Evolutionary conservation across 78 protist genomes (phyloP), one percentile per base, ranked within the genome.

Genomic region (Emiliania huxleyi): DNA sequence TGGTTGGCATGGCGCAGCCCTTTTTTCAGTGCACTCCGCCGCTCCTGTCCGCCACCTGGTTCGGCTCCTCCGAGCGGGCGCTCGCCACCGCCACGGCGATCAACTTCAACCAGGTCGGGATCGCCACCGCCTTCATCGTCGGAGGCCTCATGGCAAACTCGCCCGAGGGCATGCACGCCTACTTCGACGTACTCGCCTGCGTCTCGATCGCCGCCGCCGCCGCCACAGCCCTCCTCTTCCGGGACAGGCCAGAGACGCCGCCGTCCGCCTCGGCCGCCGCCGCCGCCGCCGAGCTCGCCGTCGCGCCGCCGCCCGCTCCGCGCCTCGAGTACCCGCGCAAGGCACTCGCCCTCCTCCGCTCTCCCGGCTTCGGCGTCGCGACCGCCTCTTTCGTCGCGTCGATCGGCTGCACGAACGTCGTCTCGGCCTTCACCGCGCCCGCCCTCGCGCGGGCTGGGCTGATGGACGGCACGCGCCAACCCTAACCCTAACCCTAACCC

Each of bases 21-120:
- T 87, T 87, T 18, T 87, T 87, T 73, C 91, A 87, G 71, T 87
- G 91, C 91, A 4, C 91, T 33, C 91, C 91, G 8, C 91, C 91
- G 62, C 71, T 52, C 40, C 69, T 87, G 26, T 87, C 91, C 29
- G 91, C 91, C 40, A 87, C 91, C 29, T 87, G 91, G 91, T 87
- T 87, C 71, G 91, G 91, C 2, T 48, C 29, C n/a, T 21, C 19
- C 0, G 91, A 87, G 91, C 62, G 91, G 33, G 56, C 91, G 23
- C 91, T 87, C 62, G 29, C 91, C 45, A 87, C 91, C 40, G 91
- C 91, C 26, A 35, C 35, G 12, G 44, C 62, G 44, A 37, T 87
- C 77, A 87, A 87, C 71, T 37, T 44, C 62, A 87, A 87, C 73
- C 91, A 87, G 71, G 62, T 87, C 4, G 91, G 91, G 40, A 87